Conservation (phyloP, 2,329 filamentous ascomycete genomes). For the Hymenoscyphus salicellus region DNA sequence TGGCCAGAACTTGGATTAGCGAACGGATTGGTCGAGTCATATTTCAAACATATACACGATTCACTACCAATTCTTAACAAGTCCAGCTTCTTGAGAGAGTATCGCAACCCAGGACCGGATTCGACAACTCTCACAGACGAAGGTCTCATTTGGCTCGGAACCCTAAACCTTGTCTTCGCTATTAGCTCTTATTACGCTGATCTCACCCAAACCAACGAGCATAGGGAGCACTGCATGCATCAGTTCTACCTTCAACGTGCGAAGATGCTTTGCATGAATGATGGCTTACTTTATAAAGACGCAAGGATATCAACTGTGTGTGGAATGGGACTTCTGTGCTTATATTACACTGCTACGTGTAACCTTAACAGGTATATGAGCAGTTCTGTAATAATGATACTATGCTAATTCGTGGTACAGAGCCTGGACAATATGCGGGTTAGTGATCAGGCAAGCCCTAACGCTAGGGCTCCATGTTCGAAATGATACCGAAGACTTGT, state of each 20-base stretch:
- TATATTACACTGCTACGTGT: constrained; percentile 28
- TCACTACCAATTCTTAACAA: constrained; percentile 25
- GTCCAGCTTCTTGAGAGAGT: constrained; percentile 19
- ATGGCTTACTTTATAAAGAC: constrained; percentile 23
- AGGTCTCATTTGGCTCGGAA: constrained; percentile 25
- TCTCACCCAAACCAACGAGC: constrained; percentile 15
- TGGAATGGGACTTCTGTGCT: constrained; percentile 23
- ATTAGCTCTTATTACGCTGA: constrained; percentile 25
- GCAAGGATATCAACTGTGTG: constrained; percentile 21
- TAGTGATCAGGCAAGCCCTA: constrained; percentile 28
- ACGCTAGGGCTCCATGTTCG: constrained; percentile 29
- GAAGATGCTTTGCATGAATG: constrained; percentile 23
- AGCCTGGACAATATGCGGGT: constrained; percentile 29
- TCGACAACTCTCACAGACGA: constrained; percentile 13
- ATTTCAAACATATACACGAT: constrained; percentile 27
- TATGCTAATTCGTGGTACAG: constrained; percentile 14
- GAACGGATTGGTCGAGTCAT: constrained; percentile 21
- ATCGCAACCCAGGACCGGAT: constrained; percentile 12
- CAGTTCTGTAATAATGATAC: not conserved
- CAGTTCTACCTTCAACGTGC: constrained; percentile 25
- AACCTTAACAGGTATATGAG: constrained; percentile 28
- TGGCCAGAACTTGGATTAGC: constrained; percentile 23
- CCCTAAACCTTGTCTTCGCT: constrained; percentile 28
- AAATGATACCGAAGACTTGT: constrained; percentile 21
- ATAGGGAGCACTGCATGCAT: constrained; percentile 22